Base-by-base conservation (phyloP, 495 filamentous ascomycete species). In the Annulohypoxylon maeteangense region DNA sequence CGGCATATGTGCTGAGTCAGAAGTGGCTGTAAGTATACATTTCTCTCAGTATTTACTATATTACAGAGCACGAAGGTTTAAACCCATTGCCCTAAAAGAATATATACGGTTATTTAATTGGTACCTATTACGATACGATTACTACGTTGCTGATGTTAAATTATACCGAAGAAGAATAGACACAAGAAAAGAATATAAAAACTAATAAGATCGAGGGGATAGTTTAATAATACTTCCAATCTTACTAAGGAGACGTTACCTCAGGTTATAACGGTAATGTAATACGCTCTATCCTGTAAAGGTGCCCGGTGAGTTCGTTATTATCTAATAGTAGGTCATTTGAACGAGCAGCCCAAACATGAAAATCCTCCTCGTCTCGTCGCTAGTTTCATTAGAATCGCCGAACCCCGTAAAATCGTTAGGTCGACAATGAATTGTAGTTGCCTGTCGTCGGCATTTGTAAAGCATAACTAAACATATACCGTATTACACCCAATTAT, bases 1-100 rank as follows among this genome's bases (percentile, higher is more conserved):
- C 18, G 62, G 45, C 34, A 67, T 59, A 63, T 59, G 53, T 42
- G 56, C 58, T 67, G 62, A 71, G 56, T 71, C 53, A 62, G 63
- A 57, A 66, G 14, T 27, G 22, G 50, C 14, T 56, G 22, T 47
- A 23, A 50, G 38, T 60, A 38, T 20, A 25, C 47, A 27, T 29
- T 27, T 27, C 47, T 51, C 12, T 27, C 11, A 11, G 20, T 14
- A 4, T 51, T 27, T 20, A 42, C 22, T 44, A 42, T 7, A 6
- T n/a, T n/a, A n/a, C n/a, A n/a, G n/a, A n/a, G n/a, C n/a, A 58
- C 8, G 34, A 44, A 42, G 12, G 12, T 11, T 23, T n/a, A 44
- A 31, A 42, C 14, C 11, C 14, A 42, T 42, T 42, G 14, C 7
- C 22, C 31, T 38, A 25, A n/a, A 12, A 60, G 56, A 53, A 51